Evolutionary conservation across 257 asterid genomes (phyloP), one percentile per base, ranked within the genome.

Genomic region (Jacaranda copaia): DNA sequence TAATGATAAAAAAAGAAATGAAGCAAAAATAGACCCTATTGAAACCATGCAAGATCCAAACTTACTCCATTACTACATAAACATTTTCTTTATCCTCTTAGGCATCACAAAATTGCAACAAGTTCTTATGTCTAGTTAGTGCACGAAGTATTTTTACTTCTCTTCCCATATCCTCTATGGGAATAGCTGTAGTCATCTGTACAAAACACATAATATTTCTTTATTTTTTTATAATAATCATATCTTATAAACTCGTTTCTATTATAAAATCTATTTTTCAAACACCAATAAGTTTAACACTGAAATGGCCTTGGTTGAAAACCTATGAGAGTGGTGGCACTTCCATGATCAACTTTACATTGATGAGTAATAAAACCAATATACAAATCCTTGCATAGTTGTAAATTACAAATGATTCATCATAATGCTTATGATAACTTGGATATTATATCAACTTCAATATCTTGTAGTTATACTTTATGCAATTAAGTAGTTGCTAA

Each of bases 1-100:
- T n/a, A 19, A 43, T 11, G 43, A 67, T 10, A 15, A 56, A 49
- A 76, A 9, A 32, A 55, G 75, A 25, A 49, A 77, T 57, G 18
- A 14, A 49, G 38, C 63, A 72, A 20, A 59, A 70, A 16, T 59
- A 79, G 68, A 73, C 70, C 52, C 32, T 43, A 43, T 12, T 19
- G 72, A n/a, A 32, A 81, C 4, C 19, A 56, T 70, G 45, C 9
- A 72, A 36, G 39, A 65, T 52, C n/a, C 20, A 72, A 76, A 80
- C 94, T 84, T 86, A 89, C 94, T 89, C 94, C 91, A 88, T 89
- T 38, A 86, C 92, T 59, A 83, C 82, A 63, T 81, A 89, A 51
- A 89, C 88, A 80, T 81, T 86, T 5, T 87, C 87, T 74, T 82
- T 86, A 79, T 88, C 95, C 68, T 88, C 95, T 15, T 77, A 86